Evolutionary conservation across 2,329 filamentous ascomycete species (phyloP).

Genomic region (Canariomyces notabilis): DNA sequence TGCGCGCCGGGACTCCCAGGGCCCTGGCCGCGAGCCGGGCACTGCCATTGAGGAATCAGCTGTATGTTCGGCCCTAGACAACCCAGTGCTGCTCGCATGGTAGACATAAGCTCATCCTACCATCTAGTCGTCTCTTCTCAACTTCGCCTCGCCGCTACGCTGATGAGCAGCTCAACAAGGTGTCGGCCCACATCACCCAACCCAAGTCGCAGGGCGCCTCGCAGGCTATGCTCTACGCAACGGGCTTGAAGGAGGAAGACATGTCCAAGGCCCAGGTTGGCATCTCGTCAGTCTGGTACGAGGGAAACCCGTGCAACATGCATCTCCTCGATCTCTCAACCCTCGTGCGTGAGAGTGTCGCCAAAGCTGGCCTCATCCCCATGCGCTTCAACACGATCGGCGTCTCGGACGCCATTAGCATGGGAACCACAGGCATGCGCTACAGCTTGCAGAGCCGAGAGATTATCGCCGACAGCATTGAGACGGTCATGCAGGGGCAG

Average conservation of each 20-base stretch:
- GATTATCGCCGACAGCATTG: constrained; percentile 95
- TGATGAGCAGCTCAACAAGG: constrained; percentile 67
- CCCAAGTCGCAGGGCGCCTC: constrained; percentile 97
- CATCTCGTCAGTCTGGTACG: constrained; percentile 97
- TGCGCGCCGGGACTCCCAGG: constrained; percentile 24
- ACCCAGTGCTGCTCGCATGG: too few species aligned
- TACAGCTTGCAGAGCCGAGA: constrained; percentile 93
- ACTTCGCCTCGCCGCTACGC: constrained; percentile 43
- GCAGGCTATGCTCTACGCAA: constrained; percentile 98
- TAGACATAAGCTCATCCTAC: constrained; percentile 6
- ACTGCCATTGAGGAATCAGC: constrained; percentile 22
- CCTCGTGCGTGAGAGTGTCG: constrained; percentile 59
- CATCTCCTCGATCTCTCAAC: constrained; percentile 87
- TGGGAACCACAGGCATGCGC: constrained; percentile 96
- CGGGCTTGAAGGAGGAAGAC: constrained; percentile 77
- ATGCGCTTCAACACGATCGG: constrained; percentile 99
- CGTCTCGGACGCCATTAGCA: constrained; percentile 94
- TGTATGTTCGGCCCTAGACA: constrained; percentile 16
- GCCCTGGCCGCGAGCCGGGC: constrained; percentile 26
- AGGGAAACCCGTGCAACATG: constrained; percentile 99
- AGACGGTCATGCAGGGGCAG: constrained; percentile 98
- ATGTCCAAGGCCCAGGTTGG: constrained; percentile 97
- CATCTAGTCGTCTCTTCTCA: constrained; percentile 45
- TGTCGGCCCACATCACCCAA: constrained; percentile 83
- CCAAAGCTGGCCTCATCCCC: constrained; percentile 72